Conservation (phyloP, 768 basidiomycete genomes). For the Tylopilus sp. region DNA sequence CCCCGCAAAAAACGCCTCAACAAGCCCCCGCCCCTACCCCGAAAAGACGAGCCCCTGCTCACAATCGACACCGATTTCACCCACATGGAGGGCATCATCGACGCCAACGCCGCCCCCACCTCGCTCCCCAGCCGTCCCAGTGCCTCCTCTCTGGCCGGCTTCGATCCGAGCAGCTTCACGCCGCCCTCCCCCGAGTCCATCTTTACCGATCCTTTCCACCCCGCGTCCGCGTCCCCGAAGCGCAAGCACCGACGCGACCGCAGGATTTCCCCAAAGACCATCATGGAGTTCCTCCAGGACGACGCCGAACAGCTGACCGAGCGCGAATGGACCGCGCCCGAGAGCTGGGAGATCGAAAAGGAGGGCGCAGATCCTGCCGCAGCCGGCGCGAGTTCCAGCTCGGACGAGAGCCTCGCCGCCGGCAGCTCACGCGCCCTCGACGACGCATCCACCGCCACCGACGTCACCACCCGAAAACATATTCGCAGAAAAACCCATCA, state of each 20-base stretch:
- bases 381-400: conserved; percentile 40
- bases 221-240: conserved; percentile 16
- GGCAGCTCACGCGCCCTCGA: conserved; percentile 17
- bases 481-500: conserved; percentile 25
- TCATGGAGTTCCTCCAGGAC: conserved; percentile 6
- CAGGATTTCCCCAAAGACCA: conserved; percentile 54
- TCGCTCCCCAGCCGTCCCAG: conserved; percentile 17
- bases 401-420: conserved; percentile 31
- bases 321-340: conserved; percentile 62
- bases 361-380: conserved; percentile 37
- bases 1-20: conserved; percentile 21
- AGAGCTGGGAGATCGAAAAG: conserved; percentile 72
- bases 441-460: conserved; percentile 10
- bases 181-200: conserved; percentile 37
- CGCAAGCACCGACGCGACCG: conserved; percentile 29
- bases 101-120: conserved; percentile 28
- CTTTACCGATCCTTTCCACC: conserved; percentile 39
- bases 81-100: conserved; percentile 80
- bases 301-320: conserved; percentile 19
- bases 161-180: conserved; percentile 32
- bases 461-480: conserved; percentile 17
- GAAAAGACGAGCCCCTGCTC: conserved; percentile 29
- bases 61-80: conserved; percentile 36
- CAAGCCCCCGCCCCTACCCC: conserved; percentile 15
- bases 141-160: conserved; percentile 11